phyloP scores from a whole-genome alignment of 306 rosid species.

The Coriaria nepalensis region DNA sequence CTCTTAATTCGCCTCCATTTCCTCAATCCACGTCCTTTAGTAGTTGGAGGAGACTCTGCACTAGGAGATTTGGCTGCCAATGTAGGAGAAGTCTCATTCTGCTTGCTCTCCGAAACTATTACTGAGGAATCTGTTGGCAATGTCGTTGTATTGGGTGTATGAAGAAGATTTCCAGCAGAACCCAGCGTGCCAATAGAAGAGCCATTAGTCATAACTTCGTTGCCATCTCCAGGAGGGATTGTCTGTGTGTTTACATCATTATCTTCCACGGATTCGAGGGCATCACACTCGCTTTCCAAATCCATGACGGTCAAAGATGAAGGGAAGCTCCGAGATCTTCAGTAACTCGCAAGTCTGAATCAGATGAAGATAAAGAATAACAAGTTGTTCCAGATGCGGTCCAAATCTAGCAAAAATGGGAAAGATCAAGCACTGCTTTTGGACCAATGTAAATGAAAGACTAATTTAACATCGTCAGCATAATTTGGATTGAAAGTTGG shows the following conservation, averaged over 20 bases:
- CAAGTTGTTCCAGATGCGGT: conserved; percentile 17
- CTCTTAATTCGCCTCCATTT: conserved; percentile 49
- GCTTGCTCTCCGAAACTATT: conserved; percentile 17
- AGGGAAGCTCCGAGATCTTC: conserved; percentile 11
- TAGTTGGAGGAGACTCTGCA: conserved; percentile 14
- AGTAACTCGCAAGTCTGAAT: conserved; percentile 1
- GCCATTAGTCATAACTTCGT: conserved; percentile 25
- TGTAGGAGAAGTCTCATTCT: conserved; percentile 16
- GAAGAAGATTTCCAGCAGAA: conserved; percentile 22
- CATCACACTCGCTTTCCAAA: conserved; percentile 37
- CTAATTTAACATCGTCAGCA: too few relatives aligned
- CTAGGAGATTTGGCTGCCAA: conserved; percentile 12
- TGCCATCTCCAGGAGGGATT: conserved; percentile 22
- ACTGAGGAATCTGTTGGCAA: conserved; percentile 12
- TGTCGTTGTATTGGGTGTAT: background rate
- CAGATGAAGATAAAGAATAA: conserved; percentile 19
- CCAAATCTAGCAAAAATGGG: conserved; percentile 20
- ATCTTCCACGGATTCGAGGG: conserved; percentile 42
- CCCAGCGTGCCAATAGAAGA: conserved; percentile 18
- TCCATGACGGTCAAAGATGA: conserved; percentile 40
- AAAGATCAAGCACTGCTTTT: conserved; percentile 12
- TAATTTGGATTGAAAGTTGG: background rate
- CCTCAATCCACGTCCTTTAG: conserved; percentile 39
- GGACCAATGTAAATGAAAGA: conserved; percentile 8
- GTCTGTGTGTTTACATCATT: conserved; percentile 26